These are phyloP conservation scores for Pichia thaimueangensis DNA, from an alignment of 805 yeast genomes.

Conservation along the genomic window DNA sequence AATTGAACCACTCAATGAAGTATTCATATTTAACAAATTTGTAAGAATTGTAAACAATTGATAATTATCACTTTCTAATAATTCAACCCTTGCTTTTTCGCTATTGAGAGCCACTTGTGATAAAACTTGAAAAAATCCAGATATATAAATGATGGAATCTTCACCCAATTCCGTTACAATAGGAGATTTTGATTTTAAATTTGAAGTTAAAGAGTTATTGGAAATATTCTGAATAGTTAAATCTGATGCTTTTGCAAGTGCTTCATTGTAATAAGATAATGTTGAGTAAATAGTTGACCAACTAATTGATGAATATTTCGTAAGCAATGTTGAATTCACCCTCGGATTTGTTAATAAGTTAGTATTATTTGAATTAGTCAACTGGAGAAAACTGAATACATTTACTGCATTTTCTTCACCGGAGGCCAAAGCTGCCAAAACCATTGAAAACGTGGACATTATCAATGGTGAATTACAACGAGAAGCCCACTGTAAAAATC, in stretches of 20 bases:
- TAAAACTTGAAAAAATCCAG: conserved; percentile 67
- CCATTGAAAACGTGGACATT: conserved; percentile 72
- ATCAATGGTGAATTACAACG: conserved; percentile 70
- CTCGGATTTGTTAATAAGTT: conserved; percentile 8
- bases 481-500: conserved; percentile 86
- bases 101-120: conserved; percentile 44
- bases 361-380: conserved; percentile 20
- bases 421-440: conserved; percentile 68
- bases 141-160: conserved; percentile 67
- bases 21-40: conserved; percentile 23
- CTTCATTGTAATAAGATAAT: conserved; percentile 27
- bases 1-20: conserved; percentile 39
- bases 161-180: conserved; percentile 59
- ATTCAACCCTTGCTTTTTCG: conserved; percentile 27
- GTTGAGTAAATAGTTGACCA: conserved; percentile 34
- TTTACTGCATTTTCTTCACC: conserved; percentile 50
- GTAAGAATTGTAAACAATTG: conserved; percentile 25
- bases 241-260: conserved; percentile 15
- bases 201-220: conserved; percentile 2
- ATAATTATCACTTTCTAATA: conserved; percentile 29
- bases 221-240: background rate
- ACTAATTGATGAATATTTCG: conserved; percentile 27
- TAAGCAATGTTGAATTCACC: conserved; percentile 19
- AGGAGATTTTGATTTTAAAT: conserved; percentile 3
- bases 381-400: conserved; percentile 43